Evolutionary conservation across 768 basidiomycete species (phyloP).

Genomic region (Neoboletus brunneissimus): DNA sequence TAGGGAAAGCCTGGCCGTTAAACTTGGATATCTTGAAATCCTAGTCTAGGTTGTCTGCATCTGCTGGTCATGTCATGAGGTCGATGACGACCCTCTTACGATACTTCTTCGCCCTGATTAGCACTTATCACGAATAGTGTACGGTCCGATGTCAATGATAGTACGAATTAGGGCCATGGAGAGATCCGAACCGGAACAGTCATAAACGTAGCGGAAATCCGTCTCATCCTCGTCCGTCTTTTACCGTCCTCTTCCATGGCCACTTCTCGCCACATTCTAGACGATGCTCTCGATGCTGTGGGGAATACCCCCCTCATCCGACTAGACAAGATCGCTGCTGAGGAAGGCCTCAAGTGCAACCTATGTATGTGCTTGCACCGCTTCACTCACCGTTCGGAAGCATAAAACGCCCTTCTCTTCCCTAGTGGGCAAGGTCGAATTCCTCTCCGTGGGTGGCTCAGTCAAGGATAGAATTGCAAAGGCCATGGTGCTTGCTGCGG

Average conservation of each 20-base stretch:
- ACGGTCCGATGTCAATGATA: background rate
- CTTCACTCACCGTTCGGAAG: background rate
- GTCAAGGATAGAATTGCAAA: conserved; percentile 97
- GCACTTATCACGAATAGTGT: background rate
- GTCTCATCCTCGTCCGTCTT: background rate
- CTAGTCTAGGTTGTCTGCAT: conserved; percentile 4
- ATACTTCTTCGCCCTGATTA: background rate
- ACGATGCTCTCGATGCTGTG: conserved; percentile 79
- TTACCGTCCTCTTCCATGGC: conserved; percentile 23
- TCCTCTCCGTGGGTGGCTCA: conserved; percentile 85
- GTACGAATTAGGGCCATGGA: background rate
- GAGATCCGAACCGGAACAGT: conserved; percentile 10
- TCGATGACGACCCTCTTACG: background rate
- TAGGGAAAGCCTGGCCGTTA: conserved; percentile 60
- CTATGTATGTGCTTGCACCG: conserved; percentile 54
- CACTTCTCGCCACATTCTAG: conserved; percentile 50
- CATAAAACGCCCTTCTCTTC: background rate
- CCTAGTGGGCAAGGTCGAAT: conserved; percentile 90
- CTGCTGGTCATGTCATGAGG: background rate
- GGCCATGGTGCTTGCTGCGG: conserved; percentile 95
- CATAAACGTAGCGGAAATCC: background rate
- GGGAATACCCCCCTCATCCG: conserved; percentile 91
- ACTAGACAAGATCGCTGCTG: conserved; percentile 71
- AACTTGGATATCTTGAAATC: conserved; percentile 38
- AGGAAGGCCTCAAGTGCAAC: conserved; percentile 83